Evolutionary conservation across 345 rosid species (phyloP).

Genomic region (Gossypium anomalum): DNA sequence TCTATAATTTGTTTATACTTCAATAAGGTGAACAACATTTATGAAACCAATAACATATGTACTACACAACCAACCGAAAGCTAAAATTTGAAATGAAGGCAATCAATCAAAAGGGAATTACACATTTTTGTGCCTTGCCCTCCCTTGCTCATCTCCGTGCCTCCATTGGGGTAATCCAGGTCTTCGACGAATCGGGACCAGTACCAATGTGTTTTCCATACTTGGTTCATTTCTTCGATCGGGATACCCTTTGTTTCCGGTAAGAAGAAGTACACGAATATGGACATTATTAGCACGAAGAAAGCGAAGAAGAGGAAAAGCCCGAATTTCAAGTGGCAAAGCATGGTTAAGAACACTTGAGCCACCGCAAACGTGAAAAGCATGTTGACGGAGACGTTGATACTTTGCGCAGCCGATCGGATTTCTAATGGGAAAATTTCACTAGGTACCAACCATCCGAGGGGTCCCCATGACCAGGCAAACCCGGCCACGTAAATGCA

Average conservation of each 20-base stretch:
- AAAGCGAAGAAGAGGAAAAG: conserved; percentile 58
- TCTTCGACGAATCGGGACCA: conserved; percentile 52
- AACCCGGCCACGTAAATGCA: conserved; percentile 79
- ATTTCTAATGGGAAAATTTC: conserved; percentile 90
- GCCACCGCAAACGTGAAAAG: conserved; percentile 73
- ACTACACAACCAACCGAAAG: conserved; percentile 11
- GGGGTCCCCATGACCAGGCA: conserved; percentile 98
- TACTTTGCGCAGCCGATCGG: conserved; percentile 85
- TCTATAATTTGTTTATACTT: neutral
- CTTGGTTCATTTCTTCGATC: conserved; percentile 60
- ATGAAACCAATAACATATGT: conserved; percentile 4
- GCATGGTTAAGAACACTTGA: conserved; percentile 68
- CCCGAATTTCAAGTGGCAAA: conserved; percentile 81
- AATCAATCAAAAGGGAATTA: conserved; percentile 5
- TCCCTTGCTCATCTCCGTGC: conserved; percentile 48
- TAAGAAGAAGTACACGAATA: conserved; percentile 50
- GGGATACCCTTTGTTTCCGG: conserved; percentile 74
- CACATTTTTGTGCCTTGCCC: conserved; percentile 26
- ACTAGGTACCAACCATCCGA: conserved; percentile 90
- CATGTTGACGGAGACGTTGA: conserved; percentile 89
- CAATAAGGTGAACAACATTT: neutral
- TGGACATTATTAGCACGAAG: conserved; percentile 56
- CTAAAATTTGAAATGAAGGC: neutral
- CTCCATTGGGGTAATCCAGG: conserved; percentile 23
- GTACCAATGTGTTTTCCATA: conserved; percentile 64